Conservation (phyloP, 345 rosid species). For the Acer campestre region DNA sequence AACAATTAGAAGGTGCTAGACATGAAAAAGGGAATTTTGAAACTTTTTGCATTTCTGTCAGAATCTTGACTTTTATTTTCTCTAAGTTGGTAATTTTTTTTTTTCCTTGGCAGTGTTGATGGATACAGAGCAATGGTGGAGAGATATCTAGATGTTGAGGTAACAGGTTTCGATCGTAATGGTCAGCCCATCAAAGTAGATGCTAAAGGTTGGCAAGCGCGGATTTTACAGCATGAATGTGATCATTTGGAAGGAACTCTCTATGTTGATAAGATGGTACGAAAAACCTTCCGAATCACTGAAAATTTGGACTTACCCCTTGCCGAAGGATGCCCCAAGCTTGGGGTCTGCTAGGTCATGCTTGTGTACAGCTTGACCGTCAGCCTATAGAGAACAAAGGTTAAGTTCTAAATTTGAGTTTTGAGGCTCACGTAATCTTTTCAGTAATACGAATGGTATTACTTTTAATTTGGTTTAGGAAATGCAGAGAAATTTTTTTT, state of each 20-base stretch:
- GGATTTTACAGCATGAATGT: conserved; percentile 88
- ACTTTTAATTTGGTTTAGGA: conserved; percentile 15
- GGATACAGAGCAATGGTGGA: conserved; percentile 89
- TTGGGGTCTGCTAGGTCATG: conserved; percentile 44
- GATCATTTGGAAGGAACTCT: conserved; percentile 89
- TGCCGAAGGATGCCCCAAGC: conserved; percentile 77
- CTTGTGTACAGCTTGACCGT: not conserved
- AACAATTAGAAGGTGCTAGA: not conserved
- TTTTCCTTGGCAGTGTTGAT: conserved; percentile 51
- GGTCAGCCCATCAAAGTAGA: conserved; percentile 64
- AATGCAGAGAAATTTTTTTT: conserved; percentile 17
- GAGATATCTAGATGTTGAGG: conserved; percentile 80
- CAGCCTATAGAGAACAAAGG: not conserved
- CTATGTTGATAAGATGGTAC: conserved; percentile 84
- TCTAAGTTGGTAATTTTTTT: not conserved
- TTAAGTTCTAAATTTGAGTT: not conserved
- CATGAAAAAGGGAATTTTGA: not conserved
- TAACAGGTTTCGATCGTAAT: conserved; percentile 64
- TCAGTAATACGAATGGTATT: not conserved
- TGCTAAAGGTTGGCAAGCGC: conserved; percentile 95
- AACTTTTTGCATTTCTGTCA: not conserved
- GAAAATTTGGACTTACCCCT: conserved; percentile 85
- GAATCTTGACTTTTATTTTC: not conserved
- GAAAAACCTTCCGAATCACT: conserved; percentile 72
- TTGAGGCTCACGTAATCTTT: not conserved